Evolutionary conservation across 2,329 filamentous ascomycete species (phyloP), one percentile per base, ranked within the genome.

Genomic region (Cladophialophora exuberans): DNA sequence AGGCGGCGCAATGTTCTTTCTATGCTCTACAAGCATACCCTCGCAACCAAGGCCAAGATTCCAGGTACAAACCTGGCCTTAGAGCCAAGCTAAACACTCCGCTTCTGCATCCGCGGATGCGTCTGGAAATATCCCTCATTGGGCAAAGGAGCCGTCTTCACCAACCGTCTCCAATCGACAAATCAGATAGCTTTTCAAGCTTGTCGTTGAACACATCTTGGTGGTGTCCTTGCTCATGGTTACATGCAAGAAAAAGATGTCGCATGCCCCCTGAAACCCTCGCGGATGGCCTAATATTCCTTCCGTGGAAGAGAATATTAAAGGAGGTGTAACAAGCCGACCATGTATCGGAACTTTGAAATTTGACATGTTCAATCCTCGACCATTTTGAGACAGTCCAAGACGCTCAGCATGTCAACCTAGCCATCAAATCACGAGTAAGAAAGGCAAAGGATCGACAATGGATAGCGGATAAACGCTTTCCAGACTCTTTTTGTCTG

Each of bases 371-470:
- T 10, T 18, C 15, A 33, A 23, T 11, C 20, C 30, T 18, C 30
- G 20, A 47, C 18, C 30, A 23, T n/a, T 48, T 48, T 38, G 45
- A 48, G 45, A 48, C 45, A 17, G 30, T 9, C n/a, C 22, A 31
- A 48, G 45, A 48, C 45, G n/a, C 45, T 9, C n/a, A 15, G 17
- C 45, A 48, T 22, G 26, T 23, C 33, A 38, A 18, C 11, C 10
- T 22, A 13, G 23, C 35, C 10, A 23, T 11, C 10, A 9, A 26
- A 28, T 11, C 35, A 38, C n/a, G 10, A n/a, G 30, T 20, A n/a
- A 42, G 22, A 25, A 28, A 10, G 46, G 23, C 15, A 22, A 28
- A 26, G 9, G 9, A 22, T 13, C 18, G 15, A n/a, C 11, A 30
- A 15, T 4, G 11, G 9, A 36, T 22, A 25, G 13, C n/a, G 46